Evolutionary conservation across 768 basidiomycete genomes (phyloP).

Genomic region (Boletus pseudo-olivaceus): DNA sequence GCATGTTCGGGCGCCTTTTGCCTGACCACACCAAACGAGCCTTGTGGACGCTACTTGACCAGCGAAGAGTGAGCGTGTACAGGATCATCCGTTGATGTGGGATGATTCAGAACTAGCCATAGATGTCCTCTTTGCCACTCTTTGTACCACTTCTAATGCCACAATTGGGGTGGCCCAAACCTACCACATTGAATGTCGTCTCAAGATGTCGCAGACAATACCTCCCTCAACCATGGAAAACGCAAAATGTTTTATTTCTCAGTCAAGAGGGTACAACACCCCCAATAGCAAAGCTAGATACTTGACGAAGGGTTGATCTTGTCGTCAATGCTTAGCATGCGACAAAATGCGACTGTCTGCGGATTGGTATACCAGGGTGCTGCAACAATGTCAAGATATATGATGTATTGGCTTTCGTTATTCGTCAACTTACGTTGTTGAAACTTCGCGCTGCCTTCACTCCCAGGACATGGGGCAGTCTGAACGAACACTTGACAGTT

Average conservation of each 20-base stretch:
- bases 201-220: background rate
- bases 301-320: constrained; percentile 44
- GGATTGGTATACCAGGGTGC: constrained; percentile 81
- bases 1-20: background rate
- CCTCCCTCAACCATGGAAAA: background rate
- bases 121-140: too few relatives aligned
- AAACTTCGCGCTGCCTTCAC: constrained; percentile 38
- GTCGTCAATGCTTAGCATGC: constrained; percentile 75
- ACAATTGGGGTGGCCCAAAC: too few relatives aligned
- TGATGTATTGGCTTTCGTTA: background rate
- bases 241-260: background rate
- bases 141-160: too few relatives aligned
- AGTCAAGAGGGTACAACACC: background rate
- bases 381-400: constrained; percentile 29
- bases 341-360: constrained; percentile 84
- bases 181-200: too few relatives aligned
- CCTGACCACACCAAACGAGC: background rate
- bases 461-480: constrained; percentile 58
- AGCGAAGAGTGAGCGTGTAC: background rate
- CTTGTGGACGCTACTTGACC: background rate
- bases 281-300: background rate
- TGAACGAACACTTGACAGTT: constrained; percentile 64
- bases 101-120: too few relatives aligned
- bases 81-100: background rate
- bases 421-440: constrained; percentile 34